Evolutionary conservation across 352 stramenopile species (phyloP).

Genomic region (Pythium rishiriense): DNA sequence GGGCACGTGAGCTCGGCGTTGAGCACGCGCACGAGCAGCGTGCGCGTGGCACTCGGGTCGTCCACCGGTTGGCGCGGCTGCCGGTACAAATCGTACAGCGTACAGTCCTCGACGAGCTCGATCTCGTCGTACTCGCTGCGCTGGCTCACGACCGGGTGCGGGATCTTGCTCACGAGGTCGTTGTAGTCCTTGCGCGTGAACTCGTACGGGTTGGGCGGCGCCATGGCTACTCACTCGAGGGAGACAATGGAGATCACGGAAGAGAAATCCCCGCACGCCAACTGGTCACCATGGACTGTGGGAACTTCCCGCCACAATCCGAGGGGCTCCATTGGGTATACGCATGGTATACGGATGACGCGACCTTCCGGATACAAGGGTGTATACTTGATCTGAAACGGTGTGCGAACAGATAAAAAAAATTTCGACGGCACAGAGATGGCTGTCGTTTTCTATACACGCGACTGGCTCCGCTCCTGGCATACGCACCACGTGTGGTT

Average conservation of each 20-base stretch:
- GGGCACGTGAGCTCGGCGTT: conserved; percentile 87
- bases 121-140: conserved; percentile 87
- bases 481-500: not conserved
- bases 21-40: conserved; percentile 63
- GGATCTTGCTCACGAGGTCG: conserved; percentile 41
- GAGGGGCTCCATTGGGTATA: not conserved
- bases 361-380: not conserved
- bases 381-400: too few relatives aligned
- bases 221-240: conserved; percentile 1
- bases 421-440: not conserved
- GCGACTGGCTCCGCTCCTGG: not conserved
- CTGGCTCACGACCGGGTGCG: conserved; percentile 49
- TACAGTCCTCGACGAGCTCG: conserved; percentile 85
- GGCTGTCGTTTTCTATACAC: too few relatives aligned
- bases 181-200: conserved; percentile 79
- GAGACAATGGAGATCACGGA: not conserved
- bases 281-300: not conserved
- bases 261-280: not conserved
- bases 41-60: conserved; percentile 55
- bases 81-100: conserved; percentile 89
- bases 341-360: not conserved
- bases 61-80: conserved; percentile 66
- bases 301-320: not conserved
- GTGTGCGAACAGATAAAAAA: not conserved
- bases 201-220: conserved; percentile 53